Evolutionary conservation across 805 yeast species (phyloP), one percentile per base, ranked within the genome.

Genomic region (Saccharomyces eubayanus): DNA sequence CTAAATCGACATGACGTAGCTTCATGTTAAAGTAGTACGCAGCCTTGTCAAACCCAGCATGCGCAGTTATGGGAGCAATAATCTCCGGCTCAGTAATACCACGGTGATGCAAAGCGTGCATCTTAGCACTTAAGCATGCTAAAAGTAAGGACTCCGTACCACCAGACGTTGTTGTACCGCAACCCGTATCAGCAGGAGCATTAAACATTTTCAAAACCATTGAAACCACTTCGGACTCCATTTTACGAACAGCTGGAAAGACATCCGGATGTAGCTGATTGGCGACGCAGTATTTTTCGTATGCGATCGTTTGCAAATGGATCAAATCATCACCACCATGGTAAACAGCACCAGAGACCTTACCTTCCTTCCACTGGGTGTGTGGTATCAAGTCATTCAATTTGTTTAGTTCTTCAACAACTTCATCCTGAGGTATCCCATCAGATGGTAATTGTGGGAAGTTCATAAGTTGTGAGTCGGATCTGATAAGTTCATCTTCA

Each of bases 201-300:
- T 91, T 78, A 74, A 85, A 92, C 62, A 91, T 65, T 20, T 76
- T 77, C 57, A 94, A 73, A 5, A 87, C 91, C 98, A 94, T 94
- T 0, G 92, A 76, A 3, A 92, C 97, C 10, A 91, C 89, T 65
- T 94, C 98, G 6, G 96, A 75, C 66, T 92, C 99, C 96, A 92
- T 91, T 69, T 92, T 90, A 46, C 99, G 81, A 6, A 92, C 87
- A 5, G 95, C 98, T 0, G 98, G 99, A 66, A 92, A 92, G 3
- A 90, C 94, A 70, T 92, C 98, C 0, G 99, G 99, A 68, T 92
- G 99, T 51, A 92, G 75, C 71, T 94, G 99, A 71, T 94, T 92
- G 1, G 97, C 89, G 27, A 91, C 90, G 5, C 94, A 81, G 68
- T 81, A 91, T 63, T 79, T 78, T 51, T 82, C 79, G 68, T 82